Conservation (phyloP, 148 eudicot genomes). For the Rhododendron kiyosumense region DNA sequence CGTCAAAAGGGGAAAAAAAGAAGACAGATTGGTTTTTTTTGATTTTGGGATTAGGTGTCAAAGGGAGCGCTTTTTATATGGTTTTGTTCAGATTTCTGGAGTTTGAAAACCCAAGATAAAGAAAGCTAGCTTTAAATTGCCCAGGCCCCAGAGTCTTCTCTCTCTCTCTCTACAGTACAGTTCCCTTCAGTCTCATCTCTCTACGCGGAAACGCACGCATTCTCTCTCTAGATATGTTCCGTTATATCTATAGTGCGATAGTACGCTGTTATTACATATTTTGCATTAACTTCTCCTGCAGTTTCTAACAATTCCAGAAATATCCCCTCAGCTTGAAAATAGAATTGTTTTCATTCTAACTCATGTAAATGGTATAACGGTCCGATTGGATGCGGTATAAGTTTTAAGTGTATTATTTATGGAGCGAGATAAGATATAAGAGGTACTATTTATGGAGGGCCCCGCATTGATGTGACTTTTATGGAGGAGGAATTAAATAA, state of each 20-base stretch:
- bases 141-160: neutral
- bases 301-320: neutral
- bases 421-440: too few species aligned
- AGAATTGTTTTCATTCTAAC: neutral
- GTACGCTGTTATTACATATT: neutral
- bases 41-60: neutral
- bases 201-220: slow-evolving; percentile 4
- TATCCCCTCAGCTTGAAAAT: neutral
- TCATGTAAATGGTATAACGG: too few species aligned
- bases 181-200: neutral
- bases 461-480: too few species aligned
- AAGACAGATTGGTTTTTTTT: neutral
- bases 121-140: neutral
- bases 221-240: neutral
- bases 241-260: too few species aligned
- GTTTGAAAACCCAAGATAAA: neutral
- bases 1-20: neutral
- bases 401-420: too few species aligned
- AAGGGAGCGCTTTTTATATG: neutral
- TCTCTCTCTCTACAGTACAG: neutral
- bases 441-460: too few species aligned
- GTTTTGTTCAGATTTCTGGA: neutral
- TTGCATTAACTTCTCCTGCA: neutral
- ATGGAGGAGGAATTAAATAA: too few species aligned
- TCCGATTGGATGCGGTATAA: too few species aligned